Evolutionary conservation across 1,139 yeast genomes (phyloP).

Genomic region (Blastobotrys illinoisensis): DNA sequence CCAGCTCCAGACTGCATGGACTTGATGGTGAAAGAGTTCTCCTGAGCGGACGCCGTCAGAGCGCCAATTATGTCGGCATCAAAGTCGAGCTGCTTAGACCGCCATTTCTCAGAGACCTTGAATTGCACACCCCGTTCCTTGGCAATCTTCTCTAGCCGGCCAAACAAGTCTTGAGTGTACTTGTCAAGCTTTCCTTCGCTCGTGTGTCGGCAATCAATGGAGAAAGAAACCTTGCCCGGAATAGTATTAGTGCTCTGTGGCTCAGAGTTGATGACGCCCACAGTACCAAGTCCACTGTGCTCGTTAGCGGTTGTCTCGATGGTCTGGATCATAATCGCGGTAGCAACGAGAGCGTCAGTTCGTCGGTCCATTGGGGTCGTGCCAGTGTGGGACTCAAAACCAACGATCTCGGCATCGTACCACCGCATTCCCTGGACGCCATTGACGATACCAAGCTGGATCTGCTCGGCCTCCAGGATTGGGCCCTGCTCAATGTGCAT

Average conservation of each 20-base stretch:
- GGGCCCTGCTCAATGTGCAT: constrained; percentile 78
- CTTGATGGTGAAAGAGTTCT: constrained; percentile 43
- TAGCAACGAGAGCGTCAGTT: constrained; percentile 56
- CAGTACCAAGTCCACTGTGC: constrained; percentile 50
- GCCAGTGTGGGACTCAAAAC: constrained; percentile 67
- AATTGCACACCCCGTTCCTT: constrained; percentile 37
- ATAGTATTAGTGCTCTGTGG: constrained; percentile 65
- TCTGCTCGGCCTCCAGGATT: constrained; percentile 48
- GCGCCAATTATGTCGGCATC: constrained; percentile 41
- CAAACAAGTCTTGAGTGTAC: constrained; percentile 40
- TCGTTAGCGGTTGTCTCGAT: constrained; percentile 53
- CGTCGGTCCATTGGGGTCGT: constrained; percentile 65
- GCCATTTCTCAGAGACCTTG: constrained; percentile 38
- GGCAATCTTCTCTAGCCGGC: constrained; percentile 39
- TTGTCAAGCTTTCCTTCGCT: constrained; percentile 41
- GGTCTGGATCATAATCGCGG: constrained; percentile 50
- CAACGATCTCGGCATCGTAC: constrained; percentile 50
- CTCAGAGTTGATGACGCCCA: constrained; percentile 50
- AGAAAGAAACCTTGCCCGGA: constrained; percentile 54
- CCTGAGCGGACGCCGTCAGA: constrained; percentile 48
- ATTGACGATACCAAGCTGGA: constrained; percentile 57
- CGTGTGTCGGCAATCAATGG: constrained; percentile 45
- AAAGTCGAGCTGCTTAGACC: constrained; percentile 53
- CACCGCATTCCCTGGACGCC: constrained; percentile 67
- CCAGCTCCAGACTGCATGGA: constrained; percentile 66